A percentile compares a stretch with the other conserved stretches of the same genome.
phyloP scores from a whole-genome alignment of 208 protist genomes.

The Angomonas deanei region DNA sequence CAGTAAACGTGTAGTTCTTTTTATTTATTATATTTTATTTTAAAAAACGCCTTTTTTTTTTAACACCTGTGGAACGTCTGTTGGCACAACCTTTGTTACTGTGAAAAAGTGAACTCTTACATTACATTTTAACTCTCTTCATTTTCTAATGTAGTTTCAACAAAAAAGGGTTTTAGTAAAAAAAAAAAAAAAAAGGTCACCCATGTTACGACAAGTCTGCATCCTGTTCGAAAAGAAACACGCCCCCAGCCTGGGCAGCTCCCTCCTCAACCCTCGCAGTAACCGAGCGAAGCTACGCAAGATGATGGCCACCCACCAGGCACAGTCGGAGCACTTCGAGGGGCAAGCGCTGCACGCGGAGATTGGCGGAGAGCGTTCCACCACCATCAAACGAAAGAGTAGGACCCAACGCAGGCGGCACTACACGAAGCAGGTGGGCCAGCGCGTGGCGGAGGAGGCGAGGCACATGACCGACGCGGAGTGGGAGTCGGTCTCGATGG shows the following conservation, averaged over 20 bases:
- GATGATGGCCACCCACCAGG: constrained; percentile 18
- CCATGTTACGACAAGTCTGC: too few species aligned
- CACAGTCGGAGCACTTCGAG: constrained; percentile 37
- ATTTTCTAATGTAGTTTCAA: constrained; percentile 16
- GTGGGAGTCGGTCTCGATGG: constrained; percentile 72
- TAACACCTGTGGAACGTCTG: not conserved
- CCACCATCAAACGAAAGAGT: not conserved
- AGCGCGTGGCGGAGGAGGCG: constrained; percentile 50
- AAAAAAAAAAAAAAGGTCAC: too few species aligned
- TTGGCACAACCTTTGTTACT: too few species aligned
- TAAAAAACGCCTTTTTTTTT: constrained; percentile 15
- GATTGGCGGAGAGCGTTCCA: constrained; percentile 19
- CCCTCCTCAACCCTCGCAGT: constrained; percentile 68
- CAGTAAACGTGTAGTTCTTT: not conserved
- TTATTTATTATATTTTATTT: constrained; percentile 4
- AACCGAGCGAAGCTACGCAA: constrained; percentile 41
- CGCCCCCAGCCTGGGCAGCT: constrained; percentile 49
- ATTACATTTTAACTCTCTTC: constrained; percentile 13
- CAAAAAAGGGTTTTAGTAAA: too few species aligned
- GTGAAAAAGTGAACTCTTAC: too few species aligned
- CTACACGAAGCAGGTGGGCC: constrained; percentile 26
- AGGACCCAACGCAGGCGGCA: constrained; percentile 30
- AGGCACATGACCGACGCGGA: constrained; percentile 72
- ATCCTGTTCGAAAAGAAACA: constrained; percentile 30
- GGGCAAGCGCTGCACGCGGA: constrained; percentile 57